A percentile compares a stretch with the other conserved stretches of the same genome.
phyloP scores from a whole-genome alignment of 441 rosid species.

The Macaranga tanarius region DNA sequence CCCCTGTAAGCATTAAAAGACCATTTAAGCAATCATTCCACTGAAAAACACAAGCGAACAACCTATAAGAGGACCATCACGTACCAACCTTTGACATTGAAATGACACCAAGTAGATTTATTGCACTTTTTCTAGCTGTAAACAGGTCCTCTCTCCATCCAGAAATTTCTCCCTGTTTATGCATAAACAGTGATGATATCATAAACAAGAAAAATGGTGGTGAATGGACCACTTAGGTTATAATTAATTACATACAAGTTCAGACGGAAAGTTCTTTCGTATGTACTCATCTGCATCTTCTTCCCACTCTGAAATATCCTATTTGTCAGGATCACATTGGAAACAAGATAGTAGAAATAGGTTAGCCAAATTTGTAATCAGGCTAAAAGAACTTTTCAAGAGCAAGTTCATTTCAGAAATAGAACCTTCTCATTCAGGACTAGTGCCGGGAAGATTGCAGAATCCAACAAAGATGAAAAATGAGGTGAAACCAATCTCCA shows the following conservation, averaged over 20 bases:
- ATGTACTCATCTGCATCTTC: conserved; percentile 87
- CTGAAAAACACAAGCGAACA: conserved; percentile 20
- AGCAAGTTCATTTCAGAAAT: conserved; percentile 16
- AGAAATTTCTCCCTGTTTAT: conserved; percentile 68
- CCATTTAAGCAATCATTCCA: conserved; percentile 19
- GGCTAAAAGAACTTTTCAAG: conserved; percentile 5
- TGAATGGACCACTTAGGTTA: conserved; percentile 11
- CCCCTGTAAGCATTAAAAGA: conserved; percentile 49
- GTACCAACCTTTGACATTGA: conserved; percentile 71
- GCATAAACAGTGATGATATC: conserved; percentile 11
- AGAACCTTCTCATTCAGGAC: conserved; percentile 73
- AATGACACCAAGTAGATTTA: conserved; percentile 79
- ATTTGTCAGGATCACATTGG: conserved; percentile 25
- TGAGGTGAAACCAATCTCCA: conserved; percentile 91
- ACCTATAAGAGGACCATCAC: conserved; percentile 16
- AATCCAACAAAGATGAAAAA: conserved; percentile 68
- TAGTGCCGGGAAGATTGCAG: conserved; percentile 77
- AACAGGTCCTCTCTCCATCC: conserved; percentile 92
- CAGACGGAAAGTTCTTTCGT: conserved; percentile 82
- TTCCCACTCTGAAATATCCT: conserved; percentile 89
- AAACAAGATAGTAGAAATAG: conserved; percentile 11
- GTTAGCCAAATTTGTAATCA: conserved; percentile 16
- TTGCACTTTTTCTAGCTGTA: conserved; percentile 85
- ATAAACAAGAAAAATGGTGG: conserved; percentile 17
- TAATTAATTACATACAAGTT: conserved; percentile 52